Percentiles rank a stretch among this genome's conserved stretches.
These are phyloP conservation scores for Biscogniauxia marginata DNA, from an alignment of 2,329 filamentous ascomycete species.

Conservation along the genomic window DNA sequence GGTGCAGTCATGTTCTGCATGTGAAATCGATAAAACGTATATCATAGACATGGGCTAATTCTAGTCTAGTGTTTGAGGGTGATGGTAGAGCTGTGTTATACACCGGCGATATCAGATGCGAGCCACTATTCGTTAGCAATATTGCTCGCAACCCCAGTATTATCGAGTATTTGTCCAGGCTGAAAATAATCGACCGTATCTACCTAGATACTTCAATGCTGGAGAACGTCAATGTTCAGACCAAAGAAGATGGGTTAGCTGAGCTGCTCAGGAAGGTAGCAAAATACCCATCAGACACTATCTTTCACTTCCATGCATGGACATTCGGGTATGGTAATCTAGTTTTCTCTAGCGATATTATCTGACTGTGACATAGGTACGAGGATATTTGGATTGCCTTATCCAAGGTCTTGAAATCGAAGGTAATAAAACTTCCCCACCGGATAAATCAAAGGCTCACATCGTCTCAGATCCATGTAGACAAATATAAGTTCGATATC, in stretches of 20 bases:
- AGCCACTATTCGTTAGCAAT: conserved; percentile 80
- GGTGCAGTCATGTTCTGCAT: conserved; percentile 85
- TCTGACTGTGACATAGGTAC: conserved; percentile 48
- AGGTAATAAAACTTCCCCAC: conserved; percentile 39
- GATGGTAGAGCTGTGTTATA: conserved; percentile 73
- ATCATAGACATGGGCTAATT: conserved; percentile 4
- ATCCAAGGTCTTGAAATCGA: conserved; percentile 65
- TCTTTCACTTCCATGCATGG: conserved; percentile 86
- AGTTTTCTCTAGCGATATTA: not conserved
- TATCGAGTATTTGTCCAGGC: conserved; percentile 68
- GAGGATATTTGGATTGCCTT: conserved; percentile 89
- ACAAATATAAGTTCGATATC: conserved; percentile 73
- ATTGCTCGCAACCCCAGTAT: conserved; percentile 70
- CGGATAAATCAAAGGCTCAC: not conserved
- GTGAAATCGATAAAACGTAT: conserved; percentile 18
- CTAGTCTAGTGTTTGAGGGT: conserved; percentile 66
- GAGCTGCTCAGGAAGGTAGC: conserved; percentile 71
- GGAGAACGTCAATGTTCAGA: conserved; percentile 46
- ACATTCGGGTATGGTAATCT: conserved; percentile 64
- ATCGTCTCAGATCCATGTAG: conserved; percentile 68
- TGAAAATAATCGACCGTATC: conserved; percentile 71
- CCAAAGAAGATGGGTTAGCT: conserved; percentile 70
- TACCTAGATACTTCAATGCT: conserved; percentile 87
- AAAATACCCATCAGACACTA: conserved; percentile 67
- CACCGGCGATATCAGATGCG: conserved; percentile 84